Evolutionary conservation across 768 basidiomycete genomes (phyloP).

Genomic region (Crassisporium funariophilum): DNA sequence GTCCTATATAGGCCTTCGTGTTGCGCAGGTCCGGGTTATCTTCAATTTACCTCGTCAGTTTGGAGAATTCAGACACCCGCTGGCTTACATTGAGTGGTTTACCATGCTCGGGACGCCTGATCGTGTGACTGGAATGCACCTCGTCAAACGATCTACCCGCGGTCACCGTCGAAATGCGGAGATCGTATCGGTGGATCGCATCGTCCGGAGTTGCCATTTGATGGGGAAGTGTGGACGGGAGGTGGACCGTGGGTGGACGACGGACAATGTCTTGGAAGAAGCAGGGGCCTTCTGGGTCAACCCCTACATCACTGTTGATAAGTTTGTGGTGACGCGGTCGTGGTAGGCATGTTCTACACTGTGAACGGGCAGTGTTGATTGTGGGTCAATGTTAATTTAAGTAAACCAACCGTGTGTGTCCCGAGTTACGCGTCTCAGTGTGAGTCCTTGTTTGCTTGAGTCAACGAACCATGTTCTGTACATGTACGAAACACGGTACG

Average conservation of each 20-base stretch:
- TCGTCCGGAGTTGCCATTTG: not conserved
- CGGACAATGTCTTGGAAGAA: not conserved
- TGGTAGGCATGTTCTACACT: too few species aligned
- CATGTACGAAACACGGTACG: too few species aligned
- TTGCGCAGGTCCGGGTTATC: slow-evolving; percentile 20
- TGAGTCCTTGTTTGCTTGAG: too few species aligned
- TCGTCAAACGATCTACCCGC: not conserved
- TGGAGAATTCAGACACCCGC: slow-evolving; percentile 10
- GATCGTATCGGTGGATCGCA: not conserved
- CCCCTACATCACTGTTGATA: too few species aligned
- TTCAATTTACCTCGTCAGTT: slow-evolving; percentile 17
- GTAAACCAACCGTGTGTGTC: too few species aligned
- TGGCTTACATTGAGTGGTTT: slow-evolving; percentile 14
- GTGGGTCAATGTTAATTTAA: too few species aligned
- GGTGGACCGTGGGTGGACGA: not conserved
- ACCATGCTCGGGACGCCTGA: not conserved
- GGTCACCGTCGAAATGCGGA: not conserved
- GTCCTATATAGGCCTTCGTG: slow-evolving; percentile 15
- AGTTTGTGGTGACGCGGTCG: too few species aligned
- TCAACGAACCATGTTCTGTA: too few species aligned
- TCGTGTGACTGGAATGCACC: not conserved
- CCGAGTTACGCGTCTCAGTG: too few species aligned
- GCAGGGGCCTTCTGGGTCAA: too few species aligned
- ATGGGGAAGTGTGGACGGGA: not conserved
- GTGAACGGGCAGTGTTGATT: too few species aligned